Conservation (phyloP, 2,329 filamentous ascomycete species). For the Ascochyta rabiei region DNA sequence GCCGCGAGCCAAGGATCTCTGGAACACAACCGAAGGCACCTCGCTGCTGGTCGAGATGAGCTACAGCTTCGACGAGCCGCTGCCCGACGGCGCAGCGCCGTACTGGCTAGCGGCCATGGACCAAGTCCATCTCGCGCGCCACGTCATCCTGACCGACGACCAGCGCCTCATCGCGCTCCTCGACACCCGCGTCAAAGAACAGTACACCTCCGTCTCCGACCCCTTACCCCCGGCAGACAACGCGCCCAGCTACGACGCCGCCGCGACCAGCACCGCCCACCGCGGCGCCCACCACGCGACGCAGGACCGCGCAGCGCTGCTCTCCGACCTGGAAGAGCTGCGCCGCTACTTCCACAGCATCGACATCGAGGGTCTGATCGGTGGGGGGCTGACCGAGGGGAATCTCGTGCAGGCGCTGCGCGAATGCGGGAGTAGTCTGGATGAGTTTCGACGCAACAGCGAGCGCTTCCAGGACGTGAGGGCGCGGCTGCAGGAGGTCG, state of each 20-base stretch:
- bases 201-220: constrained; percentile 71
- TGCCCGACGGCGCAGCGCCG: constrained; percentile 34
- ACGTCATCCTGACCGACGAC: constrained; percentile 78
- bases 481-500: constrained; percentile 29
- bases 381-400: constrained; percentile 25
- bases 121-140: constrained; percentile 66
- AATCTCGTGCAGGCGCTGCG: constrained; percentile 27
- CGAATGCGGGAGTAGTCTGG: constrained; percentile 27
- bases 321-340: constrained; percentile 32
- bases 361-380: constrained; percentile 28
- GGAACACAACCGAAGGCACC: constrained; percentile 78
- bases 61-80: constrained; percentile 51
- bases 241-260: constrained; percentile 30
- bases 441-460: constrained; percentile 38
- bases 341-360: constrained; percentile 38
- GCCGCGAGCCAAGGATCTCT: constrained; percentile 77
- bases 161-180: constrained; percentile 73
- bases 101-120: constrained; percentile 42
- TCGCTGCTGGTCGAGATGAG: constrained; percentile 73
- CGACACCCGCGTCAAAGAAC: constrained; percentile 65
- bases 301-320: constrained; percentile 24
- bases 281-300: constrained; percentile 2
- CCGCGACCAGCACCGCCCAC: background rate
- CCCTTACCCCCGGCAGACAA: constrained; percentile 73
- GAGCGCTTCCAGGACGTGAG: constrained; percentile 30